Evolutionary conservation across 2,329 filamentous ascomycete species (phyloP).

Genomic region (Hypoxylon sp.): DNA sequence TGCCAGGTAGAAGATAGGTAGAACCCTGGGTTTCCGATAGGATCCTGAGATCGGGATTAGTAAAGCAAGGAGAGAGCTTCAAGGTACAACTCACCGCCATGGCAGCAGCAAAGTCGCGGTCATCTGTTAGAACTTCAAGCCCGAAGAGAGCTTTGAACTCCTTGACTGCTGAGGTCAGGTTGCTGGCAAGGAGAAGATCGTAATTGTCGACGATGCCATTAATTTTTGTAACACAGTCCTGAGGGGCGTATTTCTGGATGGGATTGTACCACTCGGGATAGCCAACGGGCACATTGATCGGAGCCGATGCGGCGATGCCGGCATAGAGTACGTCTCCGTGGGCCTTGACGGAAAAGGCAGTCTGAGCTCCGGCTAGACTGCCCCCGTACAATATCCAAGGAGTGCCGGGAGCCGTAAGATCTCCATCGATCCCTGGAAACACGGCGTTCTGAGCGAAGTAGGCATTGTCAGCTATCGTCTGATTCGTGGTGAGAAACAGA

Average conservation of each 20-base stretch:
- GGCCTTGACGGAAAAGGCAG: slow-evolving; percentile 53
- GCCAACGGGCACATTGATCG: slow-evolving; percentile 50
- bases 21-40: slow-evolving; percentile 47
- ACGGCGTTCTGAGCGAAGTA: slow-evolving; percentile 58
- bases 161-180: slow-evolving; percentile 52
- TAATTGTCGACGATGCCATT: slow-evolving; percentile 59
- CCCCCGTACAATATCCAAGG: slow-evolving; percentile 48
- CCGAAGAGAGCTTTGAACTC: slow-evolving; percentile 58
- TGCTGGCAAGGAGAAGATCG: slow-evolving; percentile 53
- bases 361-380: slow-evolving; percentile 43
- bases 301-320: slow-evolving; percentile 57
- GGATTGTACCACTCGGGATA: slow-evolving; percentile 60
- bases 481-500: slow-evolving; percentile 58
- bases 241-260: slow-evolving; percentile 57
- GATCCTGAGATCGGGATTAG: slow-evolving; percentile 54
- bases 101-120: slow-evolving; percentile 56
- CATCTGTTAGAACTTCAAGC: slow-evolving; percentile 52
- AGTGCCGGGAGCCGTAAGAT: slow-evolving; percentile 53
- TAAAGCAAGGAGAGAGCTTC: slow-evolving; percentile 32
- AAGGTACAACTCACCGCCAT: slow-evolving; percentile 47
- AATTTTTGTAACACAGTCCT: slow-evolving; percentile 58
- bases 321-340: slow-evolving; percentile 56
- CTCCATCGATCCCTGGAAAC: slow-evolving; percentile 53
- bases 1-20: slow-evolving; percentile 62
- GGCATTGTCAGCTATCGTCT: slow-evolving; percentile 61